Percentiles rank a stretch among this genome's conserved stretches.
phyloP scores from a whole-genome alignment of 768 basidiomycete species.

The Lenzites betulinus region DNA sequence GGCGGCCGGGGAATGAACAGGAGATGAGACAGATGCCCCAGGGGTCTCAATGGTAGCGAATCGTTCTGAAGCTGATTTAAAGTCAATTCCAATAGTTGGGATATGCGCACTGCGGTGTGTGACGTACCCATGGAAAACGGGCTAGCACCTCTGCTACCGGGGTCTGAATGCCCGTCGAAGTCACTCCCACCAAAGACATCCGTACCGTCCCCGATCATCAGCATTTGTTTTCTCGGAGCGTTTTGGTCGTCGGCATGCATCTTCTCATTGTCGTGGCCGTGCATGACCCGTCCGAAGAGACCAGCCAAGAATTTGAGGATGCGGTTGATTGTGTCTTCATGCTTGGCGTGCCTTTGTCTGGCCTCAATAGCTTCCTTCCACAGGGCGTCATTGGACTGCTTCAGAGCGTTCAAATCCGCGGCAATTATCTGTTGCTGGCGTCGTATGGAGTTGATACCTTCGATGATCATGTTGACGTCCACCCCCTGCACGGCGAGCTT shows the following conservation, averaged over 20 bases:
- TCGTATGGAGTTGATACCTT: conserved; percentile 83
- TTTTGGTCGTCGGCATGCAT: conserved; percentile 38
- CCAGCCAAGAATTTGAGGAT: conserved; percentile 95
- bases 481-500: conserved; percentile 51
- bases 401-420: conserved; percentile 84
- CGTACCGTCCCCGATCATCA: conserved; percentile 66
- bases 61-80: conserved; percentile 31
- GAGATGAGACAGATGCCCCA: conserved; percentile 18
- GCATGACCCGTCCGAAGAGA: conserved; percentile 65
- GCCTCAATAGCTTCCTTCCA: conserved; percentile 90
- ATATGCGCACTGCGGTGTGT: background rate
- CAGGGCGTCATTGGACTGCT: conserved; percentile 80
- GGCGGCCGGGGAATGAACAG: background rate
- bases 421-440: conserved; percentile 91
- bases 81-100: background rate
- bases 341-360: conserved; percentile 81
- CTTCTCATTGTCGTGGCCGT: conserved; percentile 40
- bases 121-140: conserved; percentile 21
- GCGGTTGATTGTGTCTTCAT: conserved; percentile 94
- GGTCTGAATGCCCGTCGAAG: conserved; percentile 36
- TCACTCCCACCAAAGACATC: conserved; percentile 41
- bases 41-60: conserved; percentile 55
- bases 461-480: conserved; percentile 78
- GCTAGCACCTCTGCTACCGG: conserved; percentile 5
- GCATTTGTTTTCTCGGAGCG: conserved; percentile 49